A percentile compares a stretch with the other conserved stretches of the same genome.
Conservation (phyloP, 2,329 filamentous ascomycete species). For the Talaromyces atroroseus region DNA sequence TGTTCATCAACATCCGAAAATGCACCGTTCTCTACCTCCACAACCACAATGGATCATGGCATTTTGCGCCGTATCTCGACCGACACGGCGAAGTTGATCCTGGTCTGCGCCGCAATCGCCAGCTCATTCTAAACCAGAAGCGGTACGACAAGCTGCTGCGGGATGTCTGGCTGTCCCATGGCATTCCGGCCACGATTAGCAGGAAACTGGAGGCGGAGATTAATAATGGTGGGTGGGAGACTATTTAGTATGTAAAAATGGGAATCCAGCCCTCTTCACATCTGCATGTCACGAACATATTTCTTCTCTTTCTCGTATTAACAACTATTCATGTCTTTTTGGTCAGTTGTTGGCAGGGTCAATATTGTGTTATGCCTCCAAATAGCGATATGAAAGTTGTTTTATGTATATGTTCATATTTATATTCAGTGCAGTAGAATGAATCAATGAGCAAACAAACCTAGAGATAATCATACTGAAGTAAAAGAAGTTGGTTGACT, state of each 20-base stretch:
- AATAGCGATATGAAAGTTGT: background rate
- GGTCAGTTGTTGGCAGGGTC: background rate
- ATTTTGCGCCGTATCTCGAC: slow-evolving; percentile 87
- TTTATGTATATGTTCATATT: background rate
- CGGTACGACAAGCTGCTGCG: slow-evolving; percentile 84
- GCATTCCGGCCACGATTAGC: slow-evolving; percentile 82
- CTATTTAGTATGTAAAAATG: slow-evolving; percentile 33
- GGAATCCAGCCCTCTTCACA: no score
- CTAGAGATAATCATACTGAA: background rate
- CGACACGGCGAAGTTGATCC: slow-evolving; percentile 92
- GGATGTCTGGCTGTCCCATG: slow-evolving; percentile 79
- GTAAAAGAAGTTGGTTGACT: no score
- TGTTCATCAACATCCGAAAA: slow-evolving; percentile 95
- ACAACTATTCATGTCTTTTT: background rate
- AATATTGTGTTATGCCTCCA: background rate
- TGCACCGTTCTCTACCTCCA: slow-evolving; percentile 88
- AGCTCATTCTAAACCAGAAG: slow-evolving; percentile 88
- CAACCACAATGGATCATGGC: slow-evolving; percentile 73
- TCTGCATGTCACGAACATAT: no score
- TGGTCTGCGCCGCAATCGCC: slow-evolving; percentile 79
- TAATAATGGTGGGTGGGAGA: slow-evolving; percentile 98
- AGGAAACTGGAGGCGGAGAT: slow-evolving; percentile 90
- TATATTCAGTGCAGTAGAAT: no score
- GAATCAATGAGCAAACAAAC: no score
- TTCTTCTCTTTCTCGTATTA: no score